phyloP scores from a whole-genome alignment of 495 filamentous ascomycete species.

The Tuber melanosporum region DNA sequence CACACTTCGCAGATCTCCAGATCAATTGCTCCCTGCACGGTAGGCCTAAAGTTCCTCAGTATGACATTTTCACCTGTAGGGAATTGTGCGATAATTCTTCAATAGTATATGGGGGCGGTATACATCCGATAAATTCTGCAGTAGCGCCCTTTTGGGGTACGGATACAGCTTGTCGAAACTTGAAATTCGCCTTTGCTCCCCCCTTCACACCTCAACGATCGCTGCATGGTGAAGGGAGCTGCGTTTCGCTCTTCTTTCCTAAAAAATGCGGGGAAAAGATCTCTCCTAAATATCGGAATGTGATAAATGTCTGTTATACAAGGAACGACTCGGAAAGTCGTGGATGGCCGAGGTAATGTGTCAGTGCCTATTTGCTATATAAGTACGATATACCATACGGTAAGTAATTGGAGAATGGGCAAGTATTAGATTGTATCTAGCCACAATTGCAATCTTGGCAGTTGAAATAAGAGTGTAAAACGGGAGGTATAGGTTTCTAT shows the following conservation, averaged over 20 bases:
- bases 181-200: neutral
- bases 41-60: neutral
- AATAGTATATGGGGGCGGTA: neutral
- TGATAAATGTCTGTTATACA: neutral
- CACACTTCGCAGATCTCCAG: neutral
- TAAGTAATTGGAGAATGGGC: too few species aligned
- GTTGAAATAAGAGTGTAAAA: too few species aligned
- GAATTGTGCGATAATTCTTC: neutral
- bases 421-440: too few species aligned
- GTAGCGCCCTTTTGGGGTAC: too few species aligned
- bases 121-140: neutral
- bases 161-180: neutral
- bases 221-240: neutral
- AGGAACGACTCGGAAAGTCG: neutral
- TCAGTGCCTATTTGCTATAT: too few species aligned
- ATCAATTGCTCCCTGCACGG: neutral
- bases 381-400: too few species aligned
- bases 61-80: neutral
- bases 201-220: neutral
- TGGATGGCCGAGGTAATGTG: too few species aligned
- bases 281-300: neutral
- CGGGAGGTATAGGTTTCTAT: too few species aligned
- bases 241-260: neutral
- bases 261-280: neutral
- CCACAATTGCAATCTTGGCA: too few species aligned